A percentile compares a stretch with the other conserved stretches of the same genome.
Conservation (phyloP, 441 rosid genomes). For the Adansonia rubrostipa region DNA sequence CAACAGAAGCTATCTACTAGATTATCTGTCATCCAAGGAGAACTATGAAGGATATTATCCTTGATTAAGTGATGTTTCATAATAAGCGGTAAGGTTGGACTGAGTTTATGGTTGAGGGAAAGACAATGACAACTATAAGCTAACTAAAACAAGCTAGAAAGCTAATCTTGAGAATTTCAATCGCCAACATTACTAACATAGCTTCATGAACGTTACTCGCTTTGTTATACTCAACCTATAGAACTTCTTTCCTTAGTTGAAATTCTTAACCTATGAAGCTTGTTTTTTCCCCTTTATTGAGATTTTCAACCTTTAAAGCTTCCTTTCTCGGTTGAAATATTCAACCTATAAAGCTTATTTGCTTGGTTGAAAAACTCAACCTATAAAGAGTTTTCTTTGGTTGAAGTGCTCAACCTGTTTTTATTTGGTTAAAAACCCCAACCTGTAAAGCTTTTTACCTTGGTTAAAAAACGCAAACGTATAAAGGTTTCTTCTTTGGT, state of each 20-base stretch:
- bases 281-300: not conserved
- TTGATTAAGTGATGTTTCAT: not conserved
- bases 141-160: not conserved
- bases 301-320: not conserved
- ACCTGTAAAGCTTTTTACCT: not conserved
- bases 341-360: not conserved
- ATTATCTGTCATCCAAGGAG: conserved; percentile 6
- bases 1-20: conserved; percentile 2
- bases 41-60: not conserved
- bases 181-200: not conserved
- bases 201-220: not conserved
- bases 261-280: not conserved
- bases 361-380: not conserved
- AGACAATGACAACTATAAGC: not conserved
- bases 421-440: not conserved
- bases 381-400: not conserved
- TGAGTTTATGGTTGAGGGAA: no score
- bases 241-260: not conserved
- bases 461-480: not conserved
- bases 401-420: not conserved
- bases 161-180: not conserved
- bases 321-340: not conserved
- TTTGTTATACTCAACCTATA: not conserved
- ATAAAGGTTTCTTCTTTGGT: not conserved
- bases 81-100: not conserved